Evolutionary conservation across 140 eudicot species (phyloP), one percentile per base, ranked within the genome.

Genomic region (Cichorium intybus): DNA sequence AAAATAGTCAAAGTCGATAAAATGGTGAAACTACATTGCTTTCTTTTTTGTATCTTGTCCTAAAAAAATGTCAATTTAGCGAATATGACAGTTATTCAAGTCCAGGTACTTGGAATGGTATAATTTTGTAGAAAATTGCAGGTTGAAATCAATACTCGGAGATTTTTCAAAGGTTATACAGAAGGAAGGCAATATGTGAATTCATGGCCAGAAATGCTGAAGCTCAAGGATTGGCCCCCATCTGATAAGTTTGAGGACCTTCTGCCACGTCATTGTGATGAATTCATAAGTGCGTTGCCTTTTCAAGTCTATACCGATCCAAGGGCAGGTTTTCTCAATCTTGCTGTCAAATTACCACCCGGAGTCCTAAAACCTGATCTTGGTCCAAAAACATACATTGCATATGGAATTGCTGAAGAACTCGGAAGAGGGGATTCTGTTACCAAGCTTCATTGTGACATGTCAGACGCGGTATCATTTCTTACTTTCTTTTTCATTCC

Each of bases 341-440:
- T 92, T 53, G 96, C 92, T 7, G 84, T 71, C 24, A 88, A 81
- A 70, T 79, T 88, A 73, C 98, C 96, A n/a, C 69, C 82, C 20
- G 69, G 48, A 37, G 75, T 83, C 63, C 33, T 92, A 34, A 88
- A 88, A 75, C 98, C 98, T 28, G 98, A 92, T 75, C 34, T 92
- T 73, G 98, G 98, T 33, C 98, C 98, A 46, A 92, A 92, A 77
- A 88, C 96, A 16, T 92, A 91, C 43, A 85, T 92, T 24, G 98
- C 96, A 26, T 92, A 92, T 58, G 98, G 98, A 34, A 53, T 77
- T 58, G 63, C 74, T 12, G 79, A 88, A 66, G 98, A 92, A 82
- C 98, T 92, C 50, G 96, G 96, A 53, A 77, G 96, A 77, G 98
- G 98, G 57, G 95, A 92, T 63, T 92, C 98, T 39, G 98, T 92